Evolutionary conservation across 2,329 filamentous ascomycete genomes (phyloP), one percentile per base, ranked within the genome.

Genomic region (Phialophora expanda): DNA sequence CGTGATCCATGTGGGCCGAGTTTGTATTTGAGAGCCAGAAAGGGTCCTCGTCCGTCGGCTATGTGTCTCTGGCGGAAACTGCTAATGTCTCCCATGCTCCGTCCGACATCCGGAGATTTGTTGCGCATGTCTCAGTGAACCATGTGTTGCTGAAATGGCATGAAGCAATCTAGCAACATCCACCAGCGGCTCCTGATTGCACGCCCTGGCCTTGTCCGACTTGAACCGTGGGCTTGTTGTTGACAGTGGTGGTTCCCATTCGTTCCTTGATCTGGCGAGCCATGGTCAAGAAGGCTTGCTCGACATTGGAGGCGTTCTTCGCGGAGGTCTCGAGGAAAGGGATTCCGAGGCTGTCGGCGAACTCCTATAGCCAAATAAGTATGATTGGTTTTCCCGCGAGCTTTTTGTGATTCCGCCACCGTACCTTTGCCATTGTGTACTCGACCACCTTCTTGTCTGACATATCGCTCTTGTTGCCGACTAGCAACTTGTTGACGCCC

Each of bases 381-480:
- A 65, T 59, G 32, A 32, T 38, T 26, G 30, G 5, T 5, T 28
- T 28, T 50, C n/a, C 46, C 22, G 14, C 46, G 60, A 20, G 56
- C 56, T 24, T 53, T 53, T 17, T 26, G 11, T 26, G 12, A 12
- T 41, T 12, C 58, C n/a, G 55, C 38, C 55, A 75, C 86, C 68
- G 48, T 84, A 97, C 95, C 92, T 99, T 99, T 74, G 95, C 95
- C 74, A 98, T 95, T 71, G 93, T 96, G 87, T 99, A 99, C 82
- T 99, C 95, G 69, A 99, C 95, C 48, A 98, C 95, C 86, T 98
- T 99, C 91, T 99, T 99, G 84, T 99, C 95, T 67, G 94, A 89
- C 93, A 99, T 98, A 91, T 99, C 95, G 83, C 93, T 97, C 90
- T 99, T 99, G 90, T 99, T 99, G 78, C 95, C 95, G 70, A 99